Base-by-base conservation (phyloP, 345 rosid species). In the Bretschneidera sinensis region DNA sequence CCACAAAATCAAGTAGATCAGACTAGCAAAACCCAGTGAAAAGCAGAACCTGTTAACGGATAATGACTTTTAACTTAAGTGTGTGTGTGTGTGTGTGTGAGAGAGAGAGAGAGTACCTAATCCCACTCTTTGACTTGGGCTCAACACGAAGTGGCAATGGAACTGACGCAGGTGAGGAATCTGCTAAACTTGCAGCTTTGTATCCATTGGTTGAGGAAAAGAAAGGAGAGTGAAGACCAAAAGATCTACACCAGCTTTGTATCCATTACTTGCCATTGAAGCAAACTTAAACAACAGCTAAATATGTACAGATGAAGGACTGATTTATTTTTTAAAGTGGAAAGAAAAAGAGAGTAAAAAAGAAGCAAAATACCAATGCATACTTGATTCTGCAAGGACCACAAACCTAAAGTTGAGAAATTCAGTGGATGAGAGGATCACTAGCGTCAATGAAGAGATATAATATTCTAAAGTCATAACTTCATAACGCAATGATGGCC, bases 71-170 rank as follows among this genome's bases (percentile, higher is more conserved):
- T 13, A 1, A 14, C 2, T 13, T 13, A 45, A 11, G 16, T 45
- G 49, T 2, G 10, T 45, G n/a, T n/a, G n/a, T n/a, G n/a, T n/a
- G n/a, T n/a, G n/a, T n/a, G n/a, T n/a, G n/a, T n/a, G n/a, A n/a
- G n/a, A n/a, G 48, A 0, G 17, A 49, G 14, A 50, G n/a, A 20
- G 63, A 43, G 24, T 68, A 90, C 96, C 97, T 90, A 59, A 90
- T 94, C 57, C 97, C 91, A 64, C 97, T 87, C 81, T 86, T 94
- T 48, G 96, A 82, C 75, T 94, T 94, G 47, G 97, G 99, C 65
- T 94, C 99, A 45, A 90, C 95, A 45, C 97, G 96, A 50, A 90
- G 95, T 13, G 97, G 60, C 78, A 90, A 76, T 28, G 96, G 92
- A 76, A 86, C 79, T 18, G 91, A 64, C 67, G 92, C 86, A 28